A percentile compares a stretch with the other conserved stretches of the same genome.
These are phyloP conservation scores for Apiospora hydei DNA, from an alignment of 2,329 filamentous ascomycete genomes.

Conservation along the genomic window DNA sequence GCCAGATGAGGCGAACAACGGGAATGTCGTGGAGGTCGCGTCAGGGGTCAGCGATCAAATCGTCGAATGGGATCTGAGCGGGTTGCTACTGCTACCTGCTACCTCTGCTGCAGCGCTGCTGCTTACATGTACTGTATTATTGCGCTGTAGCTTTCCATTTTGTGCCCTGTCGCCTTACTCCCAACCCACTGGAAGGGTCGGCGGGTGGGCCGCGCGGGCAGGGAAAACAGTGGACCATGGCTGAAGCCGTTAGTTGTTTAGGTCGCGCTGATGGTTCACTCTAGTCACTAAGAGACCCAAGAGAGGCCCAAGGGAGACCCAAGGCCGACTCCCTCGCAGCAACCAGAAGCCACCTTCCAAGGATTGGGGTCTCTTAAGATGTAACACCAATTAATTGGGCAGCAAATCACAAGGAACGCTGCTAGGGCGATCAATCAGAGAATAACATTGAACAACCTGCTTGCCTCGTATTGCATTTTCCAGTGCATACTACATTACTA, in stretches of 20 bases:
- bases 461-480: neutral
- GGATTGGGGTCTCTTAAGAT: conserved; percentile 10
- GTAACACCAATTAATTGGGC: conserved; percentile 20
- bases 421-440: conserved; percentile 11
- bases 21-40: neutral
- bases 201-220: conserved; percentile 5
- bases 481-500: neutral
- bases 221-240: conserved; percentile 6
- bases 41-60: neutral
- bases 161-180: neutral
- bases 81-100: neutral
- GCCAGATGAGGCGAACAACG: conserved; percentile 8
- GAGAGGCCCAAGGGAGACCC: neutral
- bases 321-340: neutral
- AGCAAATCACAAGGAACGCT: conserved; percentile 5
- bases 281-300: too few relatives aligned
- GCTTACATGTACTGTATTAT: too few relatives aligned
- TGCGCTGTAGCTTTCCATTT: too few relatives aligned
- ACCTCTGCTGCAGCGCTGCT: too few relatives aligned
- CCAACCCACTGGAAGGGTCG: conserved; percentile 17
- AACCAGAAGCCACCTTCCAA: conserved; percentile 12
- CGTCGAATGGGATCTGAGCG: conserved; percentile 1
- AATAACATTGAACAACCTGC: conserved; percentile 12
- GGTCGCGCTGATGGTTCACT: neutral
- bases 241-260: conserved; percentile 13